Base-by-base conservation (phyloP, 2,329 filamentous ascomycete genomes). In the Trichoderma simmonsii region DNA sequence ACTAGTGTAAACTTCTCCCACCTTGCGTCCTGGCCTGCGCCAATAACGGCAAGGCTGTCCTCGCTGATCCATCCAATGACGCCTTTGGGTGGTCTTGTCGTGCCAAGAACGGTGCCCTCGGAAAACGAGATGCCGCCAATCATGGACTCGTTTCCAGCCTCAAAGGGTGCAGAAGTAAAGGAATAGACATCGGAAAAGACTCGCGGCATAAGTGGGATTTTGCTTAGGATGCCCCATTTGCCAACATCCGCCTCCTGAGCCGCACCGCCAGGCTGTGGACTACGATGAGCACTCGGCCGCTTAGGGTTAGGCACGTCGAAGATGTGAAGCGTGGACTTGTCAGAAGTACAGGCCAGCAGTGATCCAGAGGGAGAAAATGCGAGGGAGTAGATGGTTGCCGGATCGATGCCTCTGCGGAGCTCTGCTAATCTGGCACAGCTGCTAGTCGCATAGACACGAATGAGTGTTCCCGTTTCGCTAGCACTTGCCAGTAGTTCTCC, bases 301-400 rank as follows among this genome's bases (percentile, higher is more conserved):
- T 84, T 85, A 9, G 85, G 83, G 72, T 88, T 87, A 4, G 92
- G 91, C 1, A 98, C 86, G 78, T 98, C 94, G 79, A 98, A 99
- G 48, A 99, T 88, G 81, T 99, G 96, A 12, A 99, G 86, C 0
- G 95, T 99, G 6, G 93, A 95, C 82, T 98, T 99, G 85, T 99
- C 96, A 1, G 95, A 98, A 1, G 95, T 98, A 73, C 94, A 95
- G 30, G 96, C 96, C 12, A 98, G 87, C 78, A 94, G 88, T 57
- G 87, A 89, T 66, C 92, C 93, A 1, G 91, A 91, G 0, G 95
- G 95, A 24, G 93, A 97, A 80, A 99, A 96, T 12, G 92, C 91
- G 12, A 99, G 86, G 2, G 93, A 95, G 82, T 93, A 97, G 75
- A 98, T 92, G 69, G 90, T 90, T 18, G 96, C 95, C 43, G 90